Base-by-base conservation (phyloP, 1,284 basidiomycete species). In the Blastosporella zonata region DNA sequence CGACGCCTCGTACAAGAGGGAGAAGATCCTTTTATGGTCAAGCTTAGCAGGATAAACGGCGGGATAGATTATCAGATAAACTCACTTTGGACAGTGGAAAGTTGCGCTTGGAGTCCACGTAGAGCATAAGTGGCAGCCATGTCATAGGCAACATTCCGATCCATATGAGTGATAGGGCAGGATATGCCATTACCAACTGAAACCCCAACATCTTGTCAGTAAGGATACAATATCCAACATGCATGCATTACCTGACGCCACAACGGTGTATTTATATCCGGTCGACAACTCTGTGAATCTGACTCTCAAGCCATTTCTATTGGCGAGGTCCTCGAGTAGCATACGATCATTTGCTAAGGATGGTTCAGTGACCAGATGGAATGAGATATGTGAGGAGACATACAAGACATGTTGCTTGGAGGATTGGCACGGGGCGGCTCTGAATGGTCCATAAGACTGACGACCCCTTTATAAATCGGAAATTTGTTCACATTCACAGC, bases 171-270 rank as follows among this genome's bases (percentile, higher is more conserved):
- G 6, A 20, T 27, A 20, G 20, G 17, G 6, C 38, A 49, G 22
- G 27, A 1, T 20, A 12, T 5, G 9, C 41, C 42, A 27, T 49
- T 33, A 10, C 43, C 47, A 15, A 49, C 47, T 43, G 4, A 23
- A 12, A 27, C 2, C 15, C 29, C n/a, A 21, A n/a, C 18, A 9
- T 15, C 5, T 4, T 18, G 3, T 35, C 18, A 35, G 34, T 5
- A 20, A 35, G 13, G 17, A 35, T 5, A 20, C 18, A 36, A 35
- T 20, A 20, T 18, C 34, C 29, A 35, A 18, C n/a, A 35, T 3
- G 34, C 18, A 35, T 18, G 18, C 3, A 18, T 35, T 35, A 35
- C 29, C 29, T 31, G 29, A 31, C 29, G 35, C 47, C 9, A 38
- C 42, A 43, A 12, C 34, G 25, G 40, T 36, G 20, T 20, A 39